Conservation (phyloP, 2,329 filamentous ascomycete species). For the Penicillium palitans region DNA sequence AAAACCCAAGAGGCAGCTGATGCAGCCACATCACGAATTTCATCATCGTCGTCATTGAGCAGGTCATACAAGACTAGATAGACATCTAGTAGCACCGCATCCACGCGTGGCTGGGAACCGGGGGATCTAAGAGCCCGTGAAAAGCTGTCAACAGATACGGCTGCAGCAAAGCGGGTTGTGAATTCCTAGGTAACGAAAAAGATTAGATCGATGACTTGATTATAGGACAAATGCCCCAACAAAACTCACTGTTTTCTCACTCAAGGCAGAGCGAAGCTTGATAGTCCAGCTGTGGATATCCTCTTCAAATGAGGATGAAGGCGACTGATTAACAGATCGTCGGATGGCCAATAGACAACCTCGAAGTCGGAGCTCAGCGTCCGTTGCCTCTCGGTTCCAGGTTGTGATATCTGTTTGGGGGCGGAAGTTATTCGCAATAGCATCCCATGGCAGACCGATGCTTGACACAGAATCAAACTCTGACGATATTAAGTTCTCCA, state of each 20-base stretch:
- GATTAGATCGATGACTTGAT: conserved; percentile 3
- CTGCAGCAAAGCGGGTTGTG: conserved; percentile 41
- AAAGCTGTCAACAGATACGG: conserved; percentile 38
- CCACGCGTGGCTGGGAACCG: conserved; percentile 23
- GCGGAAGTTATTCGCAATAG: conserved; percentile 29
- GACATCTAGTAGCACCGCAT: conserved; percentile 51
- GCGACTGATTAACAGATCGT: conserved; percentile 13
- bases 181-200: conserved; percentile 34
- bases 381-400: conserved; percentile 40
- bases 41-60: conserved; percentile 88
- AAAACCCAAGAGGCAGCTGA: conserved; percentile 40
- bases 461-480: conserved; percentile 17
- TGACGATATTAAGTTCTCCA: conserved; percentile 32
- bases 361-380: conserved; percentile 40
- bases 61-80: conserved; percentile 71
- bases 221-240: neutral
- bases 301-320: conserved; percentile 16
- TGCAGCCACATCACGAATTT: conserved; percentile 69
- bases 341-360: conserved; percentile 40
- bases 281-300: conserved; percentile 36
- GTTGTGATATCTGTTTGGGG: conserved; percentile 24
- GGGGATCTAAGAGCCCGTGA: conserved; percentile 45
- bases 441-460: conserved; percentile 31
- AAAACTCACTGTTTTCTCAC: conserved; percentile 44
- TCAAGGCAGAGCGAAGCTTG: conserved; percentile 40